A percentile compares a stretch with the other conserved stretches of the same genome.
These are phyloP conservation scores for Prototheca wickerhamii DNA, from an alignment of 163 green algal genomes.

Conservation along the genomic window DNA sequence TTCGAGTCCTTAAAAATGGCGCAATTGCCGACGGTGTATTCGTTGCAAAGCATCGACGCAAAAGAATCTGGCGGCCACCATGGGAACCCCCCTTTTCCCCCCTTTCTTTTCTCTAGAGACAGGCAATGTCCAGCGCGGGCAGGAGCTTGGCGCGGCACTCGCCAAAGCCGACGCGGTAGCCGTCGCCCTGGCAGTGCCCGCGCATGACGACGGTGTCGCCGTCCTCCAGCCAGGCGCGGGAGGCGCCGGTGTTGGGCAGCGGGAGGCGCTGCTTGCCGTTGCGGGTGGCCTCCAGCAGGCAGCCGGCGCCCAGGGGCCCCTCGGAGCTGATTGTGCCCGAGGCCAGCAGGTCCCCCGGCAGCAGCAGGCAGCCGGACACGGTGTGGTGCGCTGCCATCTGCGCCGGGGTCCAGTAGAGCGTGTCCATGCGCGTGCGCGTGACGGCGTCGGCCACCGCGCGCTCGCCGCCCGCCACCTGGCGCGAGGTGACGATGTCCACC, in stretches of 20 bases:
- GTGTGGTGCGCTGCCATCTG: slow-evolving; percentile 95
- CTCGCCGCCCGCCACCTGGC: slow-evolving; percentile 13
- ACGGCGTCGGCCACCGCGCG: slow-evolving; percentile 14
- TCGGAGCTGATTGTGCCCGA: slow-evolving; percentile 68
- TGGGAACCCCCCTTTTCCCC: too few species aligned
- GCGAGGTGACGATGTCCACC: slow-evolving; percentile 54
- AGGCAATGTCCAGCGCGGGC: slow-evolving; percentile 13
- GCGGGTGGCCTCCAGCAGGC: slow-evolving; percentile 59
- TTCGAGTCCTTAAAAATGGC: not conserved
- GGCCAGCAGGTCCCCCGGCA: slow-evolving; percentile 79
- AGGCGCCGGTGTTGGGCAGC: slow-evolving; percentile 26
- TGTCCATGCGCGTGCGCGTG: slow-evolving; percentile 55
- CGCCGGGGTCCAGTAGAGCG: slow-evolving; percentile 80
- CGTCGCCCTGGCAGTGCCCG: slow-evolving; percentile 44
- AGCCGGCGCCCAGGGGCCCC: slow-evolving; percentile 19
- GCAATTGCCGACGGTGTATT: not conserved
- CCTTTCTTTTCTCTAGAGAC: not conserved
- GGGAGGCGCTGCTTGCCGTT: slow-evolving; percentile 36
- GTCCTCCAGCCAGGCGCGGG: slow-evolving; percentile 60
- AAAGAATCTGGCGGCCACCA: too few species aligned
- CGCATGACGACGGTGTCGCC: slow-evolving; percentile 65
- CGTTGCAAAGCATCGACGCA: too few species aligned
- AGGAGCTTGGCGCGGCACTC: slow-evolving; percentile 57
- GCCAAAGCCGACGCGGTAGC: slow-evolving; percentile 64
- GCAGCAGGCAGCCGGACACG: slow-evolving; percentile 70